Conservation (phyloP, 1,284 basidiomycete genomes). For the Ganoderma resinaceum region DNA sequence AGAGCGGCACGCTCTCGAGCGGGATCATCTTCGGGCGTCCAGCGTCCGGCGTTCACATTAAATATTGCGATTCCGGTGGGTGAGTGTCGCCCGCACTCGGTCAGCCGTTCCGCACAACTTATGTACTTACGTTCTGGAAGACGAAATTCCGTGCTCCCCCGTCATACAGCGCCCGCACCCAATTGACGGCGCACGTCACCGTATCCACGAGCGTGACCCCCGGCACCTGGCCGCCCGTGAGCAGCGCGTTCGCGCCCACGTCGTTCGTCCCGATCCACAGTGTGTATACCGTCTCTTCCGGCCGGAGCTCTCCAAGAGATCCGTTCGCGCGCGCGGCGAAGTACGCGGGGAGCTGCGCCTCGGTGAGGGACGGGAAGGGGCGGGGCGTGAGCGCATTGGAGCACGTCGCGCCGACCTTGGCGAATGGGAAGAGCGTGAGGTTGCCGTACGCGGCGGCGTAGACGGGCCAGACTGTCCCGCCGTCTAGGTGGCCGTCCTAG, state of each 20-base stretch:
- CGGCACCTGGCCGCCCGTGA: constrained; percentile 39
- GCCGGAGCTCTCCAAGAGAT: constrained; percentile 32
- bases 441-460: constrained; percentile 44
- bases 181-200: constrained; percentile 47
- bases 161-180: constrained; percentile 45
- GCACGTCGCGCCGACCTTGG: constrained; percentile 47
- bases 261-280: constrained; percentile 58
- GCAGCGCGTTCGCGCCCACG: constrained; percentile 45
- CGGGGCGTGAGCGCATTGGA: constrained; percentile 47
- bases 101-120: too few relatives aligned
- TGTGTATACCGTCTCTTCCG: constrained; percentile 48
- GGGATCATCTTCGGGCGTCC: constrained; percentile 44
- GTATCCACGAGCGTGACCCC: constrained; percentile 49
- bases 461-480: constrained; percentile 46
- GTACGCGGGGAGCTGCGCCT: constrained; percentile 45
- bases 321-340: constrained; percentile 37
- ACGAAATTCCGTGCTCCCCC: constrained; percentile 51
- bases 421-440: constrained; percentile 45
- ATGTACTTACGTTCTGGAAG: constrained; percentile 52
- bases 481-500: constrained; percentile 28
- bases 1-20: constrained; percentile 42
- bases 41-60: too few relatives aligned
- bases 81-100: too few relatives aligned
- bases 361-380: constrained; percentile 45
- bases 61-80: too few relatives aligned